phyloP scores from a whole-genome alignment of 257 asterid genomes.

The Ilex aquifolium region DNA sequence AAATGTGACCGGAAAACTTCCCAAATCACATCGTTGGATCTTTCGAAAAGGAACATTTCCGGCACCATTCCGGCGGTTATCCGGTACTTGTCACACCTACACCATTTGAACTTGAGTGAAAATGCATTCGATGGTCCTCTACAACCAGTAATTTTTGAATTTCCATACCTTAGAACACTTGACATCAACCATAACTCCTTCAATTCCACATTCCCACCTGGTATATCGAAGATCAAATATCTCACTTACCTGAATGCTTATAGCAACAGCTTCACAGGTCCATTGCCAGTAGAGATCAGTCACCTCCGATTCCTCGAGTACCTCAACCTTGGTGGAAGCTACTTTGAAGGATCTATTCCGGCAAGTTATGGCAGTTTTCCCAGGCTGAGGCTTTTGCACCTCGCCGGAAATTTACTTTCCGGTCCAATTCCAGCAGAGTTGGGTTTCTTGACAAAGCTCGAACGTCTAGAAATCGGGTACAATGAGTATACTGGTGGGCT shows the following conservation, averaged over 20 bases:
- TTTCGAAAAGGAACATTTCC: constrained; percentile 71
- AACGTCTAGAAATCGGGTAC: constrained; percentile 73
- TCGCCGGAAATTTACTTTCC: constrained; percentile 63
- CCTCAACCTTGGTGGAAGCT: constrained; percentile 85
- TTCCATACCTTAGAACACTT: constrained; percentile 44
- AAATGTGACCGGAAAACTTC: constrained; percentile 41
- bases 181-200: constrained; percentile 68
- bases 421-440: constrained; percentile 60
- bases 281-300: constrained; percentile 52
- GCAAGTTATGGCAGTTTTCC: constrained; percentile 40
- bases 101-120: constrained; percentile 56
- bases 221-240: constrained; percentile 49
- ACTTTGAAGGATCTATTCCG: constrained; percentile 70
- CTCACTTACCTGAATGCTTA: constrained; percentile 50
- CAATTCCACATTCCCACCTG: constrained; percentile 60
- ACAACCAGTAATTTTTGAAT: constrained; percentile 45
- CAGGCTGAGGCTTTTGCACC: constrained; percentile 38
- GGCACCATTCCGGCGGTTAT: constrained; percentile 53
- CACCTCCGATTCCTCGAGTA: constrained; percentile 54
- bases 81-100: constrained; percentile 41
- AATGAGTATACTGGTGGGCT: constrained; percentile 45
- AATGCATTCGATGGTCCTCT: constrained; percentile 62
- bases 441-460: constrained; percentile 39
- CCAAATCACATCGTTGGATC: constrained; percentile 50
- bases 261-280: constrained; percentile 72